A percentile compares a stretch with the other conserved stretches of the same genome.
These are phyloP conservation scores for Pseudocercospora fuligena DNA, from an alignment of 2,329 filamentous ascomycete genomes.

Conservation along the genomic window DNA sequence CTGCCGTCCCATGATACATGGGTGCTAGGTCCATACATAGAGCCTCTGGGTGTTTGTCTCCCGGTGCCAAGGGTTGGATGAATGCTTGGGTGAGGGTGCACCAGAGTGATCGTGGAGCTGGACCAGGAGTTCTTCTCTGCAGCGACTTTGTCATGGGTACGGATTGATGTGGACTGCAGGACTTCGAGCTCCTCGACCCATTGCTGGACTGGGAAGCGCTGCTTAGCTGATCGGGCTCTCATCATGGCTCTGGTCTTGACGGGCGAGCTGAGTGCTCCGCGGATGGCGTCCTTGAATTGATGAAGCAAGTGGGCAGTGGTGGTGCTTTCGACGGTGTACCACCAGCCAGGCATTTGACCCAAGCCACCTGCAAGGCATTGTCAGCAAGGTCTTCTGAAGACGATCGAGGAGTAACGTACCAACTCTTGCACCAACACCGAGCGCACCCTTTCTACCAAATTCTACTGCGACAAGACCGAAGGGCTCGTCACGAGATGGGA, in stretches of 20 bases:
- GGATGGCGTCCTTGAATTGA: constrained; percentile 68
- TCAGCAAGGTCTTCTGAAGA: neutral
- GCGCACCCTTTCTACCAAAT: constrained; percentile 69
- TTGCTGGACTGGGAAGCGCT: constrained; percentile 69
- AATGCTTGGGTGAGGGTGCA: constrained; percentile 22
- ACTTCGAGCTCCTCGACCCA: constrained; percentile 69
- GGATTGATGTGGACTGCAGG: constrained; percentile 63
- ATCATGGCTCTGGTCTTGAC: constrained; percentile 62
- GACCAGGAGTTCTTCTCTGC: constrained; percentile 23
- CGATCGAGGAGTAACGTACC: constrained; percentile 34
- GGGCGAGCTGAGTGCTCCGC: constrained; percentile 64
- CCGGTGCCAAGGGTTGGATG: constrained; percentile 22
- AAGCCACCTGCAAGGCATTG: constrained; percentile 53
- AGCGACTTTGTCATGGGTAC: constrained; percentile 54
- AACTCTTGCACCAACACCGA: constrained; percentile 69
- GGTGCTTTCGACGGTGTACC: constrained; percentile 70
- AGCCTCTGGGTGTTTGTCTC: constrained; percentile 13
- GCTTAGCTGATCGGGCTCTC: constrained; percentile 67
- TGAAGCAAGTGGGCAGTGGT: constrained; percentile 66
- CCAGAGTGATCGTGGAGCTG: constrained; percentile 17
- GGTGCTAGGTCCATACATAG: constrained; percentile 15
- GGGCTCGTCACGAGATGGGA: constrained; percentile 71
- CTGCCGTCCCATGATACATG: constrained; percentile 10
- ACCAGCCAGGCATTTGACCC: constrained; percentile 74
- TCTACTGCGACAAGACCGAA: constrained; percentile 72